These are phyloP conservation scores for Oryza coarctata DNA, from an alignment of 176 grass and related monocot species.

Conservation along the genomic window DNA sequence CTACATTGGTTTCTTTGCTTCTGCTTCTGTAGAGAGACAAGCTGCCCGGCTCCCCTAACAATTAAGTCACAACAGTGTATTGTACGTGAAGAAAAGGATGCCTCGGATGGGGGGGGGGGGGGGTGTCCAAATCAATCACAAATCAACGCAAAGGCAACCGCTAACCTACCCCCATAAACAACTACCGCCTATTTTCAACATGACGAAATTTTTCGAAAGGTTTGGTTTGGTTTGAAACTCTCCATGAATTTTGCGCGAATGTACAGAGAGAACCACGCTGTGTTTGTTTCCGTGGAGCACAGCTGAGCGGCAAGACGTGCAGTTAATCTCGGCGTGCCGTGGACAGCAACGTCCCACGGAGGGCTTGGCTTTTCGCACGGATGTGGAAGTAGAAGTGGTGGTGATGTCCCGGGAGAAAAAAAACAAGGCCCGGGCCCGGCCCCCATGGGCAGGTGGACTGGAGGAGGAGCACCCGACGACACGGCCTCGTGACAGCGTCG, in stretches of 20 bases:
- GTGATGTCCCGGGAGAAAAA: neutral
- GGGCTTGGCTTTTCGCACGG: neutral
- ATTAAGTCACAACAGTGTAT: neutral
- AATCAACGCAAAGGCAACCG: neutral
- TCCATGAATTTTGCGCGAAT: neutral
- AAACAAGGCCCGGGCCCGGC: neutral
- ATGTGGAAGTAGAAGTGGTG: neutral
- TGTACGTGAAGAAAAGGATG: constrained; percentile 7
- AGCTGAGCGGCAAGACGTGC: neutral
- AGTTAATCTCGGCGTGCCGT: neutral
- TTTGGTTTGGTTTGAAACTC: neutral
- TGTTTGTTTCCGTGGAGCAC: neutral
- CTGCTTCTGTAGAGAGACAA: neutral
- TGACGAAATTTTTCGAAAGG: neutral
- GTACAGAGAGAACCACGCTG: neutral
- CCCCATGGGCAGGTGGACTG: neutral
- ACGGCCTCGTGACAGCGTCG: neutral
- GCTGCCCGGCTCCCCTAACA: neutral
- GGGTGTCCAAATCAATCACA: neutral
- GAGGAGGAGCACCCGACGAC: neutral
- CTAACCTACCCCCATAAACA: neutral
- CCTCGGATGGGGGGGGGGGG: neutral
- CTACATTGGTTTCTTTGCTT: constrained; percentile 1
- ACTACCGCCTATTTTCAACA: neutral
- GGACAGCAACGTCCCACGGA: neutral